These are phyloP conservation scores for Diaporthe amygdali DNA, from an alignment of 2,329 filamentous ascomycete genomes.

Conservation along the genomic window DNA sequence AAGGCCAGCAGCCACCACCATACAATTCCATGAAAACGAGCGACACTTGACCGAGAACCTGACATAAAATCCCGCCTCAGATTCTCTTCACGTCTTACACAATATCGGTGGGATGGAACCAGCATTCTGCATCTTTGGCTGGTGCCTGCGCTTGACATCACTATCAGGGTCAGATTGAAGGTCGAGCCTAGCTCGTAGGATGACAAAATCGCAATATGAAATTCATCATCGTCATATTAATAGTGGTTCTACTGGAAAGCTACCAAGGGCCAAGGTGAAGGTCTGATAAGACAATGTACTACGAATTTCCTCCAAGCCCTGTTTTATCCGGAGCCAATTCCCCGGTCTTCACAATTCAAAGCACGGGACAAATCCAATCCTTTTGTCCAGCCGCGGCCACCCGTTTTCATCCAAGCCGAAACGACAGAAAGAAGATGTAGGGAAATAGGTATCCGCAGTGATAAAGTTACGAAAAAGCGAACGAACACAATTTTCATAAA, in stretches of 20 bases:
- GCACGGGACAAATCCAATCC: not conserved
- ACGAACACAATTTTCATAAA: not conserved
- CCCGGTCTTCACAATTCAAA: not conserved
- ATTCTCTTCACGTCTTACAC: not conserved
- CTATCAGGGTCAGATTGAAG: not conserved
- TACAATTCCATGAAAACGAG: not conserved
- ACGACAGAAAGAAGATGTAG: constrained; percentile 7
- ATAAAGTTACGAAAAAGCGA: not conserved
- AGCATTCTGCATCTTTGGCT: not conserved
- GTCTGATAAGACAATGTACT: not conserved
- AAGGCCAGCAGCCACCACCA: not conserved
- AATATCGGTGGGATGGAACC: not conserved
- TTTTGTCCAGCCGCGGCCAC: not conserved
- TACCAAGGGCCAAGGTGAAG: not conserved
- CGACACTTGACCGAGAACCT: too few species aligned
- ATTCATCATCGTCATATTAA: constrained; percentile 13
- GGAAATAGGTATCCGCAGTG: constrained; percentile 16
- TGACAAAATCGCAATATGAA: not conserved
- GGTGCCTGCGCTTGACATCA: not conserved
- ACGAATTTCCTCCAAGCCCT: not conserved
- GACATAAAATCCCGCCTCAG: not conserved
- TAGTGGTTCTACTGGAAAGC: not conserved
- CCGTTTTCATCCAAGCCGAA: not conserved
- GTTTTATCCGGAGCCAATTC: not conserved
- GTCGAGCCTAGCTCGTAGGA: not conserved